These are phyloP conservation scores for Gossypium stocksii DNA, from an alignment of 345 rosid species.

Conservation along the genomic window DNA sequence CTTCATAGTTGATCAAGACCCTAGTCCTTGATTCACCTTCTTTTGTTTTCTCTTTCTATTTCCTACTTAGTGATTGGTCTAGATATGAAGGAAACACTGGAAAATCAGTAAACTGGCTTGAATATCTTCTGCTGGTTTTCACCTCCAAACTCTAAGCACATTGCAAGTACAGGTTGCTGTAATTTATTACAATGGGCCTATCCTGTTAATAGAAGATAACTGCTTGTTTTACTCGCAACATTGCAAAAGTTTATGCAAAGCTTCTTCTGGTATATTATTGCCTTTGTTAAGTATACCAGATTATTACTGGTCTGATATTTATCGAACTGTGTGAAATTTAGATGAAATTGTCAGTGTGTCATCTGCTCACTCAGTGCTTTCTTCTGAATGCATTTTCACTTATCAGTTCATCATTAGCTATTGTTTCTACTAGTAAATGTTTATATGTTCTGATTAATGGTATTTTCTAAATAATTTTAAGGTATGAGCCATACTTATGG, in stretches of 20 bases:
- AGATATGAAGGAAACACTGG: too few relatives aligned
- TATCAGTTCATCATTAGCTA: background rate
- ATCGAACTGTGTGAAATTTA: background rate
- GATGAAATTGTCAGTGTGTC: background rate
- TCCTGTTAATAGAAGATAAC: background rate
- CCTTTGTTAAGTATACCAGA: too few relatives aligned
- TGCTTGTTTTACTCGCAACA: background rate
- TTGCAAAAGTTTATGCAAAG: background rate
- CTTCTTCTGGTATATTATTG: background rate
- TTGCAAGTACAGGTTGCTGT: background rate
- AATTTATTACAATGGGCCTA: background rate
- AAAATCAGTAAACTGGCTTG: background rate
- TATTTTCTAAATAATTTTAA: conserved; percentile 20
- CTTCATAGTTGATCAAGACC: too few relatives aligned
- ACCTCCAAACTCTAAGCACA: background rate
- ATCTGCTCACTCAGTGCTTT: background rate
- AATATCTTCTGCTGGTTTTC: background rate
- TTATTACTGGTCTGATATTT: background rate
- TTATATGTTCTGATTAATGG: conserved; percentile 4
- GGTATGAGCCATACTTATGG: conserved; percentile 95
- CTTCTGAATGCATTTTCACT: background rate
- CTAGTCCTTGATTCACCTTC: too few relatives aligned
- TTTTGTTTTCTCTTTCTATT: too few relatives aligned
- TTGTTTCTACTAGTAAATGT: background rate
- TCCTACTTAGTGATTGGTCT: too few relatives aligned